phyloP scores from a whole-genome alignment of 345 rosid species.

The Syzygium aqueum region DNA sequence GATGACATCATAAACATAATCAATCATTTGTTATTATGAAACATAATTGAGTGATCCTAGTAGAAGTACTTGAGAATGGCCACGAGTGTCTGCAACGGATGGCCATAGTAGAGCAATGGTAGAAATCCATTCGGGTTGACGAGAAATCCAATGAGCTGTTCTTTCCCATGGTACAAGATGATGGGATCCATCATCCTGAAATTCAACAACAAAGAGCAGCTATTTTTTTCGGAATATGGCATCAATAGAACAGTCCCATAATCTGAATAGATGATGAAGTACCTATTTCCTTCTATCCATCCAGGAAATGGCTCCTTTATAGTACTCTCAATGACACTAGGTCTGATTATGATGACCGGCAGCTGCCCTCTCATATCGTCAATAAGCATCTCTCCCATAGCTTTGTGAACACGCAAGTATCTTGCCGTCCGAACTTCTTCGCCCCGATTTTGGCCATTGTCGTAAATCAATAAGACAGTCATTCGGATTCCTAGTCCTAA shows the following conservation, averaged over 20 bases:
- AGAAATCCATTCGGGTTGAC: conserved; percentile 53
- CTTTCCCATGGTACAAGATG: conserved; percentile 80
- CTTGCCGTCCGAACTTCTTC: conserved; percentile 86
- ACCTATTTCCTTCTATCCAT: conserved; percentile 99
- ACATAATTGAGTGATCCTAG: not conserved
- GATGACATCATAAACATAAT: not conserved
- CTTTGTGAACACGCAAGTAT: conserved; percentile 92
- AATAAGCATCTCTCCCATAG: conserved; percentile 97
- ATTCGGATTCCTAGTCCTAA: not conserved
- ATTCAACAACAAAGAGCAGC: not conserved
- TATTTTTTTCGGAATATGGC: not conserved
- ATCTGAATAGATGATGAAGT: not conserved
- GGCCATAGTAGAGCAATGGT: not conserved
- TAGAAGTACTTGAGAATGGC: too few species aligned
- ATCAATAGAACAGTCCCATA: not conserved
- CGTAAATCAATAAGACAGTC: not conserved
- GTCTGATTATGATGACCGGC: conserved; percentile 73
- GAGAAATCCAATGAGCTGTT: conserved; percentile 79
- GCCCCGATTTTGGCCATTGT: conserved; percentile 36
- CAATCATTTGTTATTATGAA: not conserved
- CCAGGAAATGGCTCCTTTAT: conserved; percentile 90
- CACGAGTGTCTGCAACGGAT: not conserved
- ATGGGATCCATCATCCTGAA: conserved; percentile 98
- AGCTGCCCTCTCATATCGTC: conserved; percentile 63
- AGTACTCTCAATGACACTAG: conserved; percentile 89